Evolutionary conservation across 352 stramenopile genomes (phyloP).

Genomic region (Phytophthora cactorum): DNA sequence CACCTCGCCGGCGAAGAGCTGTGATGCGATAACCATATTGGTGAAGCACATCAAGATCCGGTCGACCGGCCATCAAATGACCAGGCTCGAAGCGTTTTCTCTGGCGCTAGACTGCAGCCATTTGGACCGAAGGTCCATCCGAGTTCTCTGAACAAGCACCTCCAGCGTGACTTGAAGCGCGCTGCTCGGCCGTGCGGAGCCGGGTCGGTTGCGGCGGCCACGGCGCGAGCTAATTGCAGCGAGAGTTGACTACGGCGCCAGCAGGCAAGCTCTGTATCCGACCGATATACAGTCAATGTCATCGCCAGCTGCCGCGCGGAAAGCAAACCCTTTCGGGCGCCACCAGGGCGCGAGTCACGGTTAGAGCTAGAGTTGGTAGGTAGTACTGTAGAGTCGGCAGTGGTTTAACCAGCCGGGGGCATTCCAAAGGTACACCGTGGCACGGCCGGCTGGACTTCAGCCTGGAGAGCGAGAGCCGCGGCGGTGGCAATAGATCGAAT

Average conservation of each 20-base stretch:
- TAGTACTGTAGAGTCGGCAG: background rate
- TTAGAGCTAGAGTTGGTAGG: background rate
- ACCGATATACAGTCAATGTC: background rate
- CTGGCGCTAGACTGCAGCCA: slow-evolving; percentile 7
- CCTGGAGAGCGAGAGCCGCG: background rate
- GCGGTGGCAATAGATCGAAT: slow-evolving; percentile 17
- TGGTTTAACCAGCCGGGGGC: slow-evolving; percentile 15
- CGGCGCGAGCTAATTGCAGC: slow-evolving; percentile 11
- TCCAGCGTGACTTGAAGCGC: slow-evolving; percentile 26
- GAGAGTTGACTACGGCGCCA: slow-evolving; percentile 1
- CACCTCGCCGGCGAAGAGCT: background rate
- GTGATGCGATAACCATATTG: too few relatives aligned
- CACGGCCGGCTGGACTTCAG: slow-evolving; percentile 1
- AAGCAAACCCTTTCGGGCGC: slow-evolving; percentile 2
- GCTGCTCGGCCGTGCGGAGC: slow-evolving; percentile 11
- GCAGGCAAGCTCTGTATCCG: slow-evolving; percentile 4
- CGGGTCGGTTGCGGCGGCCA: slow-evolving; percentile 16
- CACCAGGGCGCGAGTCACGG: background rate
- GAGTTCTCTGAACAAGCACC: background rate
- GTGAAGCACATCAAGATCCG: too few relatives aligned
- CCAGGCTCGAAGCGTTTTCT: slow-evolving; percentile 12
- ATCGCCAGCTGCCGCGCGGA: slow-evolving; percentile 17
- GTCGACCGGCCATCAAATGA: too few relatives aligned
- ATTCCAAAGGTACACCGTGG: slow-evolving; percentile 21
- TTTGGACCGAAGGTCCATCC: slow-evolving; percentile 7